Conservation (phyloP, 331 rosid genomes). For the Ulmus americana region DNA sequence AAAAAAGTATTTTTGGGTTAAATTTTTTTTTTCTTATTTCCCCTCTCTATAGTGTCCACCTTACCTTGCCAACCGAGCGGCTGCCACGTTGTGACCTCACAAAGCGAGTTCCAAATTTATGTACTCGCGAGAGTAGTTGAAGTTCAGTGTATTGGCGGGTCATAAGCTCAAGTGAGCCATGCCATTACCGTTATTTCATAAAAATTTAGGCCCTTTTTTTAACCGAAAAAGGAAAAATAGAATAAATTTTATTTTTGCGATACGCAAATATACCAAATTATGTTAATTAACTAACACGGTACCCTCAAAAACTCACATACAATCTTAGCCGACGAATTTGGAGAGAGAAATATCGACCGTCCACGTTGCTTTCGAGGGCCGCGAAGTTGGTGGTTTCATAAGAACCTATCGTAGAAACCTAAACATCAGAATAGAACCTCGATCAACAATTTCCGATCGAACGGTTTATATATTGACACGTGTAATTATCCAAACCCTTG, state of each 20-base stretch:
- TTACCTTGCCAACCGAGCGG: background rate
- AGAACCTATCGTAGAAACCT: too few species aligned
- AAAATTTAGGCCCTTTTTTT: background rate
- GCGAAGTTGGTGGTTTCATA: background rate
- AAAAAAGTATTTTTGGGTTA: background rate
- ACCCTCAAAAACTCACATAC: background rate
- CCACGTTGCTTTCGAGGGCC: background rate
- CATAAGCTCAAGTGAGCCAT: background rate
- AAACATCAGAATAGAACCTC: conserved; percentile 8
- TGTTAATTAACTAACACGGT: conserved; percentile 1
- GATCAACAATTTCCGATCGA: background rate
- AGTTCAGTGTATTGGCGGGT: background rate
- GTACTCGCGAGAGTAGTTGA: background rate
- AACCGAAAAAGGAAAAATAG: background rate
- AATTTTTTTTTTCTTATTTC: background rate
- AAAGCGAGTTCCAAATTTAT: background rate
- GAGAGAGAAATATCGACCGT: background rate
- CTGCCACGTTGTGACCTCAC: background rate
- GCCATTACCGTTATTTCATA: background rate
- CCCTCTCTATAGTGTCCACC: background rate
- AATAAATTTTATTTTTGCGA: background rate
- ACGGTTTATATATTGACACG: conserved; percentile 1
- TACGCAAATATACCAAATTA: background rate
- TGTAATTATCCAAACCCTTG: background rate
- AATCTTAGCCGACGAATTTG: background rate